Evolutionary conservation across 371 early-diverging fungal species (phyloP), one percentile per base, ranked within the genome.

Genomic region (Rhizopus stolonifer): DNA sequence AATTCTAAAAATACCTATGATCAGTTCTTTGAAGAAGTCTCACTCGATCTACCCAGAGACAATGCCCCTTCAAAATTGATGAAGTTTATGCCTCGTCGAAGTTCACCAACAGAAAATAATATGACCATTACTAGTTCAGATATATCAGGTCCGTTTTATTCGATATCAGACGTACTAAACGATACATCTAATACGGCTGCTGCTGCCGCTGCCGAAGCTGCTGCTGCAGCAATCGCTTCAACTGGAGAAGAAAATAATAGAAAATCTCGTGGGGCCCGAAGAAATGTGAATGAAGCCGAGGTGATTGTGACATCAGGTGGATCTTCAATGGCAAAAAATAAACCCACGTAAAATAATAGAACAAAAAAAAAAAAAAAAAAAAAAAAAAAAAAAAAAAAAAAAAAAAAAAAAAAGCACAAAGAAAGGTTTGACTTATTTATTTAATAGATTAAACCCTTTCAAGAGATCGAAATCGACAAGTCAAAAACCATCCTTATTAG

Each of bases 21-120:
- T 26, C 75, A 78, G 36, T 70, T 78, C 38, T 78, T 78, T 61
- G 79, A 78, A 52, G 79, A 78, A 50, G 79, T 78, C 1, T 78
- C 79, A 3, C 43, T 78, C 14, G 79, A 78, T 48, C 52, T 78
- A 7, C 79, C 79, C 10, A 59, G 74, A 46, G 70, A 70, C 23
- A 42, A 23, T 40, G 24, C 25, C 0, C 46, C 62, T 14, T 67
- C 72, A 21, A 65, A 68, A 22, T 47, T 72, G 0, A 54, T 74
- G 43, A 71, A 71, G 42, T 72, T 74, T 34, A 72, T 74, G 59
- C 69, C 74, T 42, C 68, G 77, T 18, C 57, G 71, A 13, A 42
- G 52, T 0, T 15, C 49, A 18, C 43, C 42, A 18, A 5, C 36
- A 14, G 18, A 14, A 8, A 29, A 34, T 11, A 24, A 49, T 8